Percentiles rank a stretch among this genome's conserved stretches.
These are phyloP conservation scores for Venturia carpophila DNA, from an alignment of 2,329 filamentous ascomycete species.

Conservation along the genomic window DNA sequence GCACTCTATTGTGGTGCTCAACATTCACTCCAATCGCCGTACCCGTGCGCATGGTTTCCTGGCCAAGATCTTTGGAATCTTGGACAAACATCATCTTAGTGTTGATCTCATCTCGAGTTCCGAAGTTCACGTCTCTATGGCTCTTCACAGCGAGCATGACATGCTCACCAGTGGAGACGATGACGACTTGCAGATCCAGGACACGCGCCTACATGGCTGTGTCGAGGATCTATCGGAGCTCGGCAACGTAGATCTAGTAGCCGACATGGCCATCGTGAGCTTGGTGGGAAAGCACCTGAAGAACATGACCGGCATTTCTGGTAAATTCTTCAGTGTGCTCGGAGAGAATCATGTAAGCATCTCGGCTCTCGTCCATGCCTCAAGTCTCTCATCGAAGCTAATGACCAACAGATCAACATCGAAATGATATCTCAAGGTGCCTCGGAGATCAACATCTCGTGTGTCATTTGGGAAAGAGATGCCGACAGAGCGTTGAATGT, in stretches of 20 bases:
- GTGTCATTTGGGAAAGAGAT: conserved; percentile 86
- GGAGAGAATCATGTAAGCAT: conserved; percentile 62
- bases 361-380: no score
- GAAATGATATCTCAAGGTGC: conserved; percentile 99
- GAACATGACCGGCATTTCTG: conserved; percentile 88
- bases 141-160: conserved; percentile 65
- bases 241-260: conserved; percentile 83
- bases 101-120: conserved; percentile 95
- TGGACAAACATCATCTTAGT: conserved; percentile 78
- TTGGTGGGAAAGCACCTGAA: conserved; percentile 94
- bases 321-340: conserved; percentile 88
- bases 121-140: conserved; percentile 96
- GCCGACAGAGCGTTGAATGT: conserved; percentile 92
- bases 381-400: background rate
- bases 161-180: conserved; percentile 27
- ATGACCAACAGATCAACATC: conserved; percentile 60
- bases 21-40: conserved; percentile 95
- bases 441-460: conserved; percentile 98
- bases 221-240: conserved; percentile 68
- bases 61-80: conserved; percentile 83
- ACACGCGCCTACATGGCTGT: conserved; percentile 40
- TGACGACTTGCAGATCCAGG: conserved; percentile 41
- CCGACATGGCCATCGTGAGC: conserved; percentile 91
- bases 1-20: conserved; percentile 91
- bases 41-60: conserved; percentile 95